phyloP scores from a whole-genome alignment of 2,329 filamentous ascomycete species.

The Talaromyces islandicus region DNA sequence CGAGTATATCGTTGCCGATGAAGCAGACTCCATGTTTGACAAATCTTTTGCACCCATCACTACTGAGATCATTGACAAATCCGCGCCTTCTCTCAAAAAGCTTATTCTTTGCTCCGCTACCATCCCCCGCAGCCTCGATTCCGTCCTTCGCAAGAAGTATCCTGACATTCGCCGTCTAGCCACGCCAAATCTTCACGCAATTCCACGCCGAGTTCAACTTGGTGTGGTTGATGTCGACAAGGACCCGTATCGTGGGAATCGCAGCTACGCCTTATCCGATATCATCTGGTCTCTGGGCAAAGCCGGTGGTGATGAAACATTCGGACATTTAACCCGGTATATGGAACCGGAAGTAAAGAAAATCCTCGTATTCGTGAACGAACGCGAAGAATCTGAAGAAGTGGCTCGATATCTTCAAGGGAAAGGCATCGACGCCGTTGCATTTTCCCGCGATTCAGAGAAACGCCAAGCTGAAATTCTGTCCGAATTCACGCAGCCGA shows the following conservation, averaged over 20 bases:
- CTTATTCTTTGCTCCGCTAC: constrained; percentile 93
- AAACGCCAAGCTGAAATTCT: constrained; percentile 75
- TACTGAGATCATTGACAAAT: constrained; percentile 72
- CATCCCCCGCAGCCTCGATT: constrained; percentile 84
- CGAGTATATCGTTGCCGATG: constrained; percentile 81
- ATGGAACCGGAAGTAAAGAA: constrained; percentile 62
- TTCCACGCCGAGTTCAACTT: constrained; percentile 88
- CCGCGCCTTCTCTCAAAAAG: constrained; percentile 74
- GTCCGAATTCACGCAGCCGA: constrained; percentile 59
- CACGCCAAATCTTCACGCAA: constrained; percentile 92
- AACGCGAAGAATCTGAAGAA: constrained; percentile 80
- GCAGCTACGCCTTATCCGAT: constrained; percentile 87
- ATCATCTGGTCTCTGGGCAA: constrained; percentile 91
- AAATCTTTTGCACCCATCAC: constrained; percentile 85
- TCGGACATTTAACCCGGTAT: constrained; percentile 27
- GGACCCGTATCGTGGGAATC: constrained; percentile 91
- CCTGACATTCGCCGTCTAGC: constrained; percentile 80
- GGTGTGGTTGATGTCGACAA: constrained; percentile 87
- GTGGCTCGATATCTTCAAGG: constrained; percentile 70
- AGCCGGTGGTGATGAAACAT: constrained; percentile 50
- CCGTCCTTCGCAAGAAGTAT: constrained; percentile 72
- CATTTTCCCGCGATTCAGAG: constrained; percentile 76
- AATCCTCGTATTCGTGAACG: constrained; percentile 93
- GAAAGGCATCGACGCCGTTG: constrained; percentile 84
- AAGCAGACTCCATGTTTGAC: constrained; percentile 93